Evolutionary conservation across 2,329 filamentous ascomycete genomes (phyloP), one percentile per base, ranked within the genome.

Genomic region (Beauveria medogensis): DNA sequence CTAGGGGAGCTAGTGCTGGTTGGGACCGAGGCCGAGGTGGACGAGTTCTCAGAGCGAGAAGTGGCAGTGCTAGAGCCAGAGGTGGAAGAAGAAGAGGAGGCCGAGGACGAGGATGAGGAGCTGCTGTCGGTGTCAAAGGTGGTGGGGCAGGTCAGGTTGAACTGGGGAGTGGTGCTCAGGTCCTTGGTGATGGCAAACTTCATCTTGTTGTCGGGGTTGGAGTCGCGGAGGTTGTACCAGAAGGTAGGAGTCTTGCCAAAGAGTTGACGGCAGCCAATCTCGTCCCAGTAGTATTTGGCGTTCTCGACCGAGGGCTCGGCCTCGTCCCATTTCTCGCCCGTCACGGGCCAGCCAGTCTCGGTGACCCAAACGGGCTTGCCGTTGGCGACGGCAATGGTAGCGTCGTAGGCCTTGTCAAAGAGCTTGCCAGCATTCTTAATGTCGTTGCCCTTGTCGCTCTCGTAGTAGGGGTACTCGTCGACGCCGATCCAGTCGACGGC

Each of bases 401-500:
- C 74, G 52, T 78, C 67, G 68, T 73, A 80, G 48, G 79, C 79
- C 60, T 67, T 69, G 70, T 80, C 75, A 75, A 88, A 88, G 58
- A 85, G 78, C 59, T 73, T 69, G 63, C 74, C 77, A 8, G 80
- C 77, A 68, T 84, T 80, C 60, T 80, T 76, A 67, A 88, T 85
- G 67, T 67, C 64, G 74, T 84, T 84, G 70, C 74, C 73, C 72
- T 81, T 77, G 68, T 71, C 77, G 68, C 74, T 78, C 75, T 88
- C 81, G 74, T 83, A 88, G 78, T 86, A 88, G 34, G 85, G 84
- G 71, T 87, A 88, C 68, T 83, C 83, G 65, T 88, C 83, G 44
- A 85, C 80, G 54, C 85, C 85, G 61, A 88, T 70, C 72, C 82
- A 88, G 75, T 89, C 86, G 63, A 82, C 77, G 59, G 83, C 84